A percentile compares a stretch with the other conserved stretches of the same genome.
phyloP scores from a whole-genome alignment of 2,329 filamentous ascomycete species.

The Epichloe gansuensis region DNA sequence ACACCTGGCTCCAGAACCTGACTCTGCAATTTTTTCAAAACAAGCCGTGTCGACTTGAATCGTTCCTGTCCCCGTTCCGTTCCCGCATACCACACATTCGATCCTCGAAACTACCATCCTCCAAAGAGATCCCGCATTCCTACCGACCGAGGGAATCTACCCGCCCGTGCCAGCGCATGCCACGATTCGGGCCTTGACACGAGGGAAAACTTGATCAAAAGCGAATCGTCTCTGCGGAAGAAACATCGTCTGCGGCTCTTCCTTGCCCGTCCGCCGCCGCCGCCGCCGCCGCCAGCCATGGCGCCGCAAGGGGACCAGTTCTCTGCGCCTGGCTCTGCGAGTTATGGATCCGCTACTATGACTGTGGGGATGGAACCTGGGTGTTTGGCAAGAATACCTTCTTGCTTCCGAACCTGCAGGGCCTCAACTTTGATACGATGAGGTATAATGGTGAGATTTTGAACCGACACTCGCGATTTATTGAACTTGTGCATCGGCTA shows the following conservation, averaged over 20 bases:
- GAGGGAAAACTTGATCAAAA: background rate
- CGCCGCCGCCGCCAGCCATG: constrained; percentile 38
- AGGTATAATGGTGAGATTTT: constrained; percentile 59
- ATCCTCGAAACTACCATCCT: background rate
- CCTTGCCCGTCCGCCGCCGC: constrained; percentile 13
- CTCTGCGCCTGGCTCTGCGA: constrained; percentile 59
- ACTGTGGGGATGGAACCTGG: constrained; percentile 73
- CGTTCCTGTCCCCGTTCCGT: background rate
- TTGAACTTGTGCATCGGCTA: background rate
- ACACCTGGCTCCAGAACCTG: too few species aligned
- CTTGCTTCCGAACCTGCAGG: constrained; percentile 63
- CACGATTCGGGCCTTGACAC: background rate
- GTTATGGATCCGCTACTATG: constrained; percentile 63
- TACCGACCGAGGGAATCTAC: background rate
- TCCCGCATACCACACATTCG: constrained; percentile 1
- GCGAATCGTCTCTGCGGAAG: background rate
- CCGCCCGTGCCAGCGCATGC: background rate
- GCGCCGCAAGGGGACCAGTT: constrained; percentile 47
- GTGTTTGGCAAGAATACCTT: constrained; percentile 67
- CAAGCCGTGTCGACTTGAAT: background rate
- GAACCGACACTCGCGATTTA: background rate
- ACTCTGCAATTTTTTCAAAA: background rate
- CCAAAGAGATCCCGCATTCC: too few species aligned
- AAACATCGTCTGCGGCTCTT: background rate
- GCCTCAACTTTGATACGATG: constrained; percentile 71